A percentile compares a stretch with the other conserved stretches of the same genome.
These are phyloP conservation scores for Globisporangium abappressorium DNA, from an alignment of 352 stramenopile species.

Conservation along the genomic window DNA sequence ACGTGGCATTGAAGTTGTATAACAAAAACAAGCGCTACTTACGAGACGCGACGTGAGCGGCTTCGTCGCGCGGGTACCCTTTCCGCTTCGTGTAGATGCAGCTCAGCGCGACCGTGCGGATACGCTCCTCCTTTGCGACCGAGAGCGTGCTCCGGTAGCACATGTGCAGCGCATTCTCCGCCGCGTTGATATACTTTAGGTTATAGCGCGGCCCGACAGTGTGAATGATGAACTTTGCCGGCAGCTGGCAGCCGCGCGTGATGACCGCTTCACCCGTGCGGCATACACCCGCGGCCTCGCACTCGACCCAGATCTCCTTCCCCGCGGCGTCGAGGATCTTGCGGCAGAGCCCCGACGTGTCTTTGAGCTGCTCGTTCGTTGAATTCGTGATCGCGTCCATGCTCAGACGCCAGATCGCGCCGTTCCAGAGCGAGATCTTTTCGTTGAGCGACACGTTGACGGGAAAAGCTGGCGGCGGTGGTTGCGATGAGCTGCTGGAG, in stretches of 20 bases:
- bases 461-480: slow-evolving; percentile 16
- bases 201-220: slow-evolving; percentile 86
- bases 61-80: slow-evolving; percentile 74
- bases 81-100: slow-evolving; percentile 78
- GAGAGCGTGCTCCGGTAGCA: slow-evolving; percentile 71
- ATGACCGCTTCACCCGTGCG: slow-evolving; percentile 82
- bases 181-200: slow-evolving; percentile 66
- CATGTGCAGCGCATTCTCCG: slow-evolving; percentile 78
- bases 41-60: slow-evolving; percentile 64
- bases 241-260: slow-evolving; percentile 72
- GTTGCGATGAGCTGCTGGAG: slow-evolving; percentile 5
- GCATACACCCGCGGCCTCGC: slow-evolving; percentile 49
- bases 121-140: slow-evolving; percentile 57
- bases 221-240: slow-evolving; percentile 70
- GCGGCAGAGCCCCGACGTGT: slow-evolving; percentile 58
- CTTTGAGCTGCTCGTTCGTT: slow-evolving; percentile 69
- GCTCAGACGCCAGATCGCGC: slow-evolving; percentile 46
- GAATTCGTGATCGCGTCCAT: slow-evolving; percentile 80
- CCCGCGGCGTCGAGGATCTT: slow-evolving; percentile 71
- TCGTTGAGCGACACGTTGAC: slow-evolving; percentile 35
- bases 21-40: not conserved
- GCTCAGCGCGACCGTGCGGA: slow-evolving; percentile 67
- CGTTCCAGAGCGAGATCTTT: slow-evolving; percentile 56
- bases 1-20: not conserved
- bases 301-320: slow-evolving; percentile 72